Evolutionary conservation across 306 rosid genomes (phyloP).

Genomic region (Begonia fuchsioides): DNA sequence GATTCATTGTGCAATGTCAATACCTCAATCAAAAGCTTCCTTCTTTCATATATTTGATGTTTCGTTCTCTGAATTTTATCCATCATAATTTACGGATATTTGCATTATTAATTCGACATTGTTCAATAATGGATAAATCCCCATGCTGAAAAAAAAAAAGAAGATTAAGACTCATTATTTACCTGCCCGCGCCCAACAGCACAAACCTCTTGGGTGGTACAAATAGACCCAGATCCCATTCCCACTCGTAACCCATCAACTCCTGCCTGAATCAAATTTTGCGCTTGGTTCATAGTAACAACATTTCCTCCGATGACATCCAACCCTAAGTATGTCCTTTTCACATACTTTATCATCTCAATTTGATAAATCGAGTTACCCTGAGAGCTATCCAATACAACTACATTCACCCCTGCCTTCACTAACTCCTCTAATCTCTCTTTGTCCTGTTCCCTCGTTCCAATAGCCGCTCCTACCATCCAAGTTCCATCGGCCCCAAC

Average conservation of each 20-base stretch:
- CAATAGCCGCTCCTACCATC: slow-evolving; percentile 71
- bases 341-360: slow-evolving; percentile 77
- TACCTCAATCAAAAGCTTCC: too few species aligned
- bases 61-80: too few species aligned
- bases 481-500: slow-evolving; percentile 62
- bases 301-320: slow-evolving; percentile 96
- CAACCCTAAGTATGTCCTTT: slow-evolving; percentile 35
- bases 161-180: slow-evolving; percentile 5
- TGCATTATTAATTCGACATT: too few species aligned
- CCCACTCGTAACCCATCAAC: slow-evolving; percentile 86
- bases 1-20: too few species aligned
- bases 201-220: slow-evolving; percentile 93
- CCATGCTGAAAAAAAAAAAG: neutral
- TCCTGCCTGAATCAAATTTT: slow-evolving; percentile 75
- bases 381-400: slow-evolving; percentile 85
- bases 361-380: slow-evolving; percentile 79
- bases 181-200: slow-evolving; percentile 98
- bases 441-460: slow-evolving; percentile 76
- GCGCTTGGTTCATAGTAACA: slow-evolving; percentile 78
- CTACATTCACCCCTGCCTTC: slow-evolving; percentile 67
- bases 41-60: too few species aligned
- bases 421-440: slow-evolving; percentile 66
- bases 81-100: too few species aligned
- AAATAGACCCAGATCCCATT: slow-evolving; percentile 96
- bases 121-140: neutral